Base-by-base conservation (phyloP, 2,329 filamentous ascomycete species). In the Madurella mycetomatis region DNA sequence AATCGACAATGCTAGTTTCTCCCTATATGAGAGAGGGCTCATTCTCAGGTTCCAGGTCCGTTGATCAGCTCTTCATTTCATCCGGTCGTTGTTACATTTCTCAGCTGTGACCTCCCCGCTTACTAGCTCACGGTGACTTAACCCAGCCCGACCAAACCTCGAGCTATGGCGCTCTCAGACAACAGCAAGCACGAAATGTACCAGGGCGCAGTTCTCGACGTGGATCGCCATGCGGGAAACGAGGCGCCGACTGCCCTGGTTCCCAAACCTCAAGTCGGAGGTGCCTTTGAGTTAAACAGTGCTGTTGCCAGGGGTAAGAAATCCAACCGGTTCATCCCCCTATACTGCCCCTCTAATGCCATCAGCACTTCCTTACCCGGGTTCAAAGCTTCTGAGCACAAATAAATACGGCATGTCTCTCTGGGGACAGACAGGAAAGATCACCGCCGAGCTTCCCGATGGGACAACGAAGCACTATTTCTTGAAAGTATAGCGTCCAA, bases 111-210 rank as follows among this genome's bases (percentile, higher is more conserved):
- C n/a, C n/a, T 25, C 25, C 25, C 25, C 25, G 7, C 25, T 25
- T 25, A 25, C 25, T 25, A 25, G 25, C 25, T 25, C 25, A 25
- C 25, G 25, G 25, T 25, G 25, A 25, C 25, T 25, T 25, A 25
- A 25, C 25, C 25, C 25, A 25, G 25, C 25, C 25, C 25, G 25
- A 25, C 7, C 25, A n/a, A n/a, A n/a, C n/a, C n/a, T n/a, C n/a
- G n/a, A n/a, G 34, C 32, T 15, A 51, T 47, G 49, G 25, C 16
- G n/a, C 17, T 73, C 75, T 65, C 76, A 37, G 30, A 41, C 51
- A 17, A 32, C 19, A 15, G 4, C 40, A 41, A 49, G 16, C 13
- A 37, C 11, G 41, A 30, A 2, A 44, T 41, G 1, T 34, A 41
- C 15, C 9, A 47, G 15, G 53, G 52, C 15, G 44, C 41, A 1